A percentile compares a stretch with the other conserved stretches of the same genome.
These are phyloP conservation scores for Dalechampia spathulata DNA, from an alignment of 441 rosid species.

Conservation along the genomic window DNA sequence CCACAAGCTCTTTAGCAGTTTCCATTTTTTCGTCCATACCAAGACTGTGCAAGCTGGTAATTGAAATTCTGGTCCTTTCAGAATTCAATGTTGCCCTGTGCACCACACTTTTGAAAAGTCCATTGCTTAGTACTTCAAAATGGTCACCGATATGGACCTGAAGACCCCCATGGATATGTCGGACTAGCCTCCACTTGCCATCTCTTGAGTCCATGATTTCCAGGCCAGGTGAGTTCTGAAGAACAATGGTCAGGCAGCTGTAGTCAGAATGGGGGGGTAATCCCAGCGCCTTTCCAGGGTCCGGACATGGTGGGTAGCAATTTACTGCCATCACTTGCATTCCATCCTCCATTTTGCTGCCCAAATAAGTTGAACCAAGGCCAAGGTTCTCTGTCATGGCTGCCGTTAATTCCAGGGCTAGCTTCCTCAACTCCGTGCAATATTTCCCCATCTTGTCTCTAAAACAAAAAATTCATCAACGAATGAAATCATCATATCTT, in stretches of 20 bases:
- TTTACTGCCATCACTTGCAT: constrained; percentile 54
- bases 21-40: constrained; percentile 54
- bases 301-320: constrained; percentile 59
- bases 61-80: constrained; percentile 38
- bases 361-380: constrained; percentile 34
- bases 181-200: constrained; percentile 39
- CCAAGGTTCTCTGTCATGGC: constrained; percentile 50
- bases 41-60: constrained; percentile 57
- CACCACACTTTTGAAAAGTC: constrained; percentile 41
- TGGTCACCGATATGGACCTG: constrained; percentile 67
- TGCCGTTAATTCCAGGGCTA: constrained; percentile 37
- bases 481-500: no score
- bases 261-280: constrained; percentile 67
- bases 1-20: constrained; percentile 42
- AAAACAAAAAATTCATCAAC: no score
- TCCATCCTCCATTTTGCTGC: constrained; percentile 37
- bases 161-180: constrained; percentile 40
- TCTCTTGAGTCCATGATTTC: constrained; percentile 33
- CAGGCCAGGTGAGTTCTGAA: constrained; percentile 49
- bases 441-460: constrained; percentile 58
- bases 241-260: constrained; percentile 47
- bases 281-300: constrained; percentile 35
- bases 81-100: constrained; percentile 40
- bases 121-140: constrained; percentile 65
- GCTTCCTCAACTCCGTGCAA: constrained; percentile 29